Base-by-base conservation (phyloP, 176 grass and related monocot genomes). In the Aechmea fasciata region DNA sequence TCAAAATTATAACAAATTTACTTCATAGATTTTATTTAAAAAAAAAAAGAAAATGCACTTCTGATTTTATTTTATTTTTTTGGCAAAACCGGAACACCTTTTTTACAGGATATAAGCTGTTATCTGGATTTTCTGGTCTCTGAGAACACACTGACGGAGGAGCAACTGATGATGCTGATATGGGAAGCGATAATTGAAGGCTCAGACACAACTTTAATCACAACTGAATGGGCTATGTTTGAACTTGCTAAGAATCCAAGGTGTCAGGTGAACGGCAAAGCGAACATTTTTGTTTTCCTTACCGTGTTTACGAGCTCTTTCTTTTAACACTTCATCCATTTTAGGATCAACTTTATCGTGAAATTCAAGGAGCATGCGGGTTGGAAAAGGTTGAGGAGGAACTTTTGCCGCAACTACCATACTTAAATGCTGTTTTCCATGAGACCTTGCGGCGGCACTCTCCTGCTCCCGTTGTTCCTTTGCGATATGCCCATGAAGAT, bases 161-260 rank as follows among this genome's bases (percentile, higher is more conserved):
- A 97, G 14, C 82, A 92, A 11, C 13, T 90, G 51, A 74, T 48
- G 10, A 72, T 83, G 65, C 64, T 92, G 29, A 76, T 92, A 12
- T 97, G 86, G 89, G 93, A 97, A 70, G 49, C 62, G 18, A 61
- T 97, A 79, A 83, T 97, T 24, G 93, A 90, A 52, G 51, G 84
- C 19, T 85, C 93, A 12, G 93, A 97, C 74, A 92, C 89, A 57
- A 92, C 86, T 66, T 28, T 84, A 48, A 79, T 92, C 52, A 79
- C 78, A 2, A 82, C 93, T 1, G 93, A 97, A 73, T 97, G 93
- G 93, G 84, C 84, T 13, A 92, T 97, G 86, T 97, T 77, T 79
- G 76, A 97, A 74, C 74, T 97, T 50, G 79, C 89, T 3, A 92
- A 87, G 72, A 68, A 87, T 74, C 84, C 86, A 79, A 73, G 75